Conservation (phyloP, 306 rosid genomes). For the Betula pendula region DNA sequence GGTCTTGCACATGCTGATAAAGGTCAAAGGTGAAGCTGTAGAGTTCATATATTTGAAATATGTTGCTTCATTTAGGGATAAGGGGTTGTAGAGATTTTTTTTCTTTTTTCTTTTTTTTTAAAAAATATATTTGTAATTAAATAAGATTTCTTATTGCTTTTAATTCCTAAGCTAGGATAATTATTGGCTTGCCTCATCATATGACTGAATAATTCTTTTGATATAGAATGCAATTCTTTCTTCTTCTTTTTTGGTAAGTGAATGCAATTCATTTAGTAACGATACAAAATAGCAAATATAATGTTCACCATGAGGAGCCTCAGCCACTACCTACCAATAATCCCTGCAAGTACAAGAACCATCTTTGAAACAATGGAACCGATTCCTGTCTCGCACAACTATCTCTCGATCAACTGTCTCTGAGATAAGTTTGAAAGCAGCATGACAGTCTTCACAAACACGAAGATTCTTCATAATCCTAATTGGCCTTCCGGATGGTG, state of each 20-base stretch:
- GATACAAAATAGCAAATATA: not conserved
- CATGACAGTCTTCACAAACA: conserved; percentile 60
- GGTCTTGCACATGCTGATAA: not conserved
- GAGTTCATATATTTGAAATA: not conserved
- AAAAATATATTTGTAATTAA: not conserved
- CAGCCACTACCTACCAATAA: conserved; percentile 34
- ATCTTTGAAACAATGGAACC: conserved; percentile 51
- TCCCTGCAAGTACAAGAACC: conserved; percentile 50
- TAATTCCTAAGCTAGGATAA: not conserved
- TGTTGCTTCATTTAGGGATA: not conserved
- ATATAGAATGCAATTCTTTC: not conserved
- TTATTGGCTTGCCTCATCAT: not conserved
- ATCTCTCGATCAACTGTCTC: conserved; percentile 39
- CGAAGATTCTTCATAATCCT: conserved; percentile 63
- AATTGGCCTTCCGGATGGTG: conserved; percentile 42
- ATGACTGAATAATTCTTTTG: not conserved
- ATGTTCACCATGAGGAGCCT: not conserved
- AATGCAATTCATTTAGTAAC: not conserved
- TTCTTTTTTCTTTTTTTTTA: too few species aligned
- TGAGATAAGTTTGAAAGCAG: conserved; percentile 44
- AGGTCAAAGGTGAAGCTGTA: not conserved
- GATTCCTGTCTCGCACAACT: conserved; percentile 44
- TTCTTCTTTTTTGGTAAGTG: too few species aligned
- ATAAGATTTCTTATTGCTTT: not conserved
- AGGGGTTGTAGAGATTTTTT: not conserved